A percentile compares a stretch with the other conserved stretches of the same genome.
Conservation (phyloP, 164 flowering plant species). For the Malania oleifera region DNA sequence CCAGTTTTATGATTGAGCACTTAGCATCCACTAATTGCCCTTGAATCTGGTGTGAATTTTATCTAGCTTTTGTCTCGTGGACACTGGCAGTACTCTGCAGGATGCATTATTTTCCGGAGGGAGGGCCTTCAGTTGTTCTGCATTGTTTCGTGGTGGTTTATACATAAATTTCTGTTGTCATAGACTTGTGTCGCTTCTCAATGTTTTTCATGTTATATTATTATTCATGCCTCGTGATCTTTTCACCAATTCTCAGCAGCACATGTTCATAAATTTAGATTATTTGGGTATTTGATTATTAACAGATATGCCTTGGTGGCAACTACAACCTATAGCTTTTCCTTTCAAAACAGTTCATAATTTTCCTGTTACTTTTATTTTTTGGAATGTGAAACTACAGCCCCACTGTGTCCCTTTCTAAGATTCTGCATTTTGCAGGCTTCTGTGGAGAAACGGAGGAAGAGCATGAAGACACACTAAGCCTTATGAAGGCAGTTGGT, state of each 20-base stretch:
- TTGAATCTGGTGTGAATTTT: background rate
- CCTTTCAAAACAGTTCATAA: no score
- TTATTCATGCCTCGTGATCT: no score
- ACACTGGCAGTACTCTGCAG: background rate
- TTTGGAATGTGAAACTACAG: background rate
- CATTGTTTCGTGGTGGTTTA: no score
- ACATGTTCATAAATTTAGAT: background rate
- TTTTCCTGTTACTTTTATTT: no score
- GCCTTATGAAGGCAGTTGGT: conserved; percentile 69
- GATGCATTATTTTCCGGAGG: background rate
- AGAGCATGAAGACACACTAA: conserved; percentile 75
- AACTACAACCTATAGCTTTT: background rate
- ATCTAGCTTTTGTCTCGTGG: background rate
- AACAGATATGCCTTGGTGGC: background rate
- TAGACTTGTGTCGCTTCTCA: no score
- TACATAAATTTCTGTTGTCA: no score
- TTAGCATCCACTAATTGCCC: background rate
- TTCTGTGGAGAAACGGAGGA: conserved; percentile 98
- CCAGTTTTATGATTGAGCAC: background rate
- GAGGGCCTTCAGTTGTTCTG: background rate
- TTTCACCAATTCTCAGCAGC: no score
- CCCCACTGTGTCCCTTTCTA: background rate
- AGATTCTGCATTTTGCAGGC: conserved; percentile 42
- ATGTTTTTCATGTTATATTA: no score
- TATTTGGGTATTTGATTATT: background rate